Base-by-base conservation (phyloP, 2,329 filamentous ascomycete genomes). In the Aschersonia sp. region DNA sequence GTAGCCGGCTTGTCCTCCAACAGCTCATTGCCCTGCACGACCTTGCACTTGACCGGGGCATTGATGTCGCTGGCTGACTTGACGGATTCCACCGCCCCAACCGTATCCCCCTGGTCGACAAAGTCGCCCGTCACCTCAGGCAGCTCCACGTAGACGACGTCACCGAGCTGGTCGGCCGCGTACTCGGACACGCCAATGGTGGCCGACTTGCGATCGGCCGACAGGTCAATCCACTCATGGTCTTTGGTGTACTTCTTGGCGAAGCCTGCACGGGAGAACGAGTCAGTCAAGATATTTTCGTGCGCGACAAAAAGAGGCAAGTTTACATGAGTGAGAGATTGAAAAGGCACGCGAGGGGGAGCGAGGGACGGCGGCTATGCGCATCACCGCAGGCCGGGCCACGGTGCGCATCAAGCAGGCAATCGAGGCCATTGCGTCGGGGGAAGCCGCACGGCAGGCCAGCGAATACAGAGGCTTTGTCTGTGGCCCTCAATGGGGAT, bases 21-120 rank as follows among this genome's bases (percentile, higher is more conserved):
- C 51, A 72, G 61, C 9, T 62, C 61, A 71, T 98, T 98, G 59
- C 82, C 74, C 60, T 84, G 78, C 40, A 78, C 74, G 51, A 98
- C 79, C 56, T 71, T 84, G 61, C 91, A 91, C 47, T 75, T 70
- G 55, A 96, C 77, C 20, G 92, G 92, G 10, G 88, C 82, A 70
- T 95, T 84, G 73, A 98, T 95, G 65, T 98, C 92, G 53, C 87
- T 91, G n/a, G 92, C 92, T 53, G 85, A 92, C 76, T 98, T 98
- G 67, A 98, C 92, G 3, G 89, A 96, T 73, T 98, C 92, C 58
- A 98, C 91, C 51, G 91, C 89, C 56, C 92, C 92, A 56, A 97
- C 85, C 54, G 84, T 75, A 62, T 97, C 91, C 59, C 89, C 89
- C 49, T 81, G 77, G 50, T 69, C 67, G 52, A 94, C 76, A 58